These are phyloP conservation scores for Septoria petroselini DNA, from an alignment of 2,329 filamentous ascomycete species.

Conservation along the genomic window DNA sequence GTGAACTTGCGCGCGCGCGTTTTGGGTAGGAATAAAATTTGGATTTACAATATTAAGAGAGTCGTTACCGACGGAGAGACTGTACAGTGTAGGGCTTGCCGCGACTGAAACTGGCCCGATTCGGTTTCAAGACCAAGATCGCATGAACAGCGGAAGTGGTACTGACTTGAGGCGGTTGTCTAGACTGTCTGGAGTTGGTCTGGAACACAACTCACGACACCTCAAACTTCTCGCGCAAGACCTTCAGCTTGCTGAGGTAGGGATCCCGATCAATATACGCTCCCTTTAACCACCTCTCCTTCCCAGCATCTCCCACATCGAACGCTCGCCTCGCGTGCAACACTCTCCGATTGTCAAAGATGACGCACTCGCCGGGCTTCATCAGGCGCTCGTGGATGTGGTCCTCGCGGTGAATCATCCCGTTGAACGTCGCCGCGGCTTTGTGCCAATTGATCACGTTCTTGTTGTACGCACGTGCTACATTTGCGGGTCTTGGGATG, in stretches of 20 bases:
- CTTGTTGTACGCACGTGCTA: neutral
- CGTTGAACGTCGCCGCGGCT: constrained; percentile 56
- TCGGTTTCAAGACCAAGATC: too few species aligned
- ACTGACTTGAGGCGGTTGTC: too few species aligned
- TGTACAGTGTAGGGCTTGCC: too few species aligned
- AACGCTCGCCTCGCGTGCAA: constrained; percentile 80
- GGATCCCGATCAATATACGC: constrained; percentile 73
- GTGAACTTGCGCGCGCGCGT: too few species aligned
- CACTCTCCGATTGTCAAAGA: constrained; percentile 89
- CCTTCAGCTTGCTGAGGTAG: constrained; percentile 44
- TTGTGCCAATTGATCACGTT: constrained; percentile 44
- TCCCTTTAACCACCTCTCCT: constrained; percentile 76
- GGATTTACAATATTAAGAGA: too few species aligned
- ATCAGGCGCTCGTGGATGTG: constrained; percentile 70
- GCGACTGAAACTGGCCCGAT: too few species aligned
- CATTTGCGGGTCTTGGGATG: neutral
- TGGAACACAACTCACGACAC: too few species aligned
- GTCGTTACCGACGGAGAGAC: too few species aligned
- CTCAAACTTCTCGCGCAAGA: constrained; percentile 23
- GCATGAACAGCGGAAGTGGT: too few species aligned
- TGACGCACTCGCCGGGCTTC: constrained; percentile 76
- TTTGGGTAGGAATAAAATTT: too few species aligned
- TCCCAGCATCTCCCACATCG: constrained; percentile 58
- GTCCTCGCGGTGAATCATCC: constrained; percentile 54
- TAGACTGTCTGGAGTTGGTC: too few species aligned